phyloP scores from a whole-genome alignment of 2,329 filamentous ascomycete species.

The Hirsutella minnesotensis region DNA sequence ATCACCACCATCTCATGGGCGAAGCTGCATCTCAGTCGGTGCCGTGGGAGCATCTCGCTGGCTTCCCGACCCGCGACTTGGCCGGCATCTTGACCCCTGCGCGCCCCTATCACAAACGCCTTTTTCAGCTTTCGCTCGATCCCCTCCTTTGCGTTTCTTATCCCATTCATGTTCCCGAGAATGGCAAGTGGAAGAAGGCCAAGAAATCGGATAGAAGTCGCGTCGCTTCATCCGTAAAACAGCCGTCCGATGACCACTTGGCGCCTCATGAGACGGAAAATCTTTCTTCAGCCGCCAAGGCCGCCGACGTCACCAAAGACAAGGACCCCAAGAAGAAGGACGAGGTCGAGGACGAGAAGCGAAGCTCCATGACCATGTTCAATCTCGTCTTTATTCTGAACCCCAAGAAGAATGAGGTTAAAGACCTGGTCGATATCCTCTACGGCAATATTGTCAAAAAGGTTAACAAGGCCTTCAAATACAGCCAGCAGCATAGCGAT shows the following conservation, averaged over 20 bases:
- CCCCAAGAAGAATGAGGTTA: conserved; percentile 65
- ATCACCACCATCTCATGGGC: conserved; percentile 38
- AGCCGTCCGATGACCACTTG: conserved; percentile 19
- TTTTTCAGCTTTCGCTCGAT: conserved; percentile 73
- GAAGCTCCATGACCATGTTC: conserved; percentile 85
- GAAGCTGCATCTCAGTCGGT: conserved; percentile 45
- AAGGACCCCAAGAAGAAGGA: conserved; percentile 28
- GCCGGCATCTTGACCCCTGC: conserved; percentile 70
- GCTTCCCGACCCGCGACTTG: conserved; percentile 63
- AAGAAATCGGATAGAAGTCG: conserved; percentile 36
- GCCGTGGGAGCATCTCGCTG: conserved; percentile 62
- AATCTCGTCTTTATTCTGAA: conserved; percentile 89
- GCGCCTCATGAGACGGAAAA: conserved; percentile 17
- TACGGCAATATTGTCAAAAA: conserved; percentile 87
- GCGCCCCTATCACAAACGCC: conserved; percentile 64
- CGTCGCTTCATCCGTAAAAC: conserved; percentile 11
- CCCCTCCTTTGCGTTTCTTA: conserved; percentile 71
- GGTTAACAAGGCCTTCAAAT: conserved; percentile 83
- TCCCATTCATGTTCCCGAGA: conserved; percentile 70
- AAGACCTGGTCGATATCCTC: conserved; percentile 60
- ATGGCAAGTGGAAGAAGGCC: conserved; percentile 64
- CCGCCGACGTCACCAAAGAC: conserved; percentile 13
- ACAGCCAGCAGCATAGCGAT: conserved; percentile 78
- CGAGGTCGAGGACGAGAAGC: conserved; percentile 46
- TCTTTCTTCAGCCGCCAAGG: conserved; percentile 10